Base-by-base conservation (phyloP, 75 land plant species). In the Sequoiadendron giganteum region DNA sequence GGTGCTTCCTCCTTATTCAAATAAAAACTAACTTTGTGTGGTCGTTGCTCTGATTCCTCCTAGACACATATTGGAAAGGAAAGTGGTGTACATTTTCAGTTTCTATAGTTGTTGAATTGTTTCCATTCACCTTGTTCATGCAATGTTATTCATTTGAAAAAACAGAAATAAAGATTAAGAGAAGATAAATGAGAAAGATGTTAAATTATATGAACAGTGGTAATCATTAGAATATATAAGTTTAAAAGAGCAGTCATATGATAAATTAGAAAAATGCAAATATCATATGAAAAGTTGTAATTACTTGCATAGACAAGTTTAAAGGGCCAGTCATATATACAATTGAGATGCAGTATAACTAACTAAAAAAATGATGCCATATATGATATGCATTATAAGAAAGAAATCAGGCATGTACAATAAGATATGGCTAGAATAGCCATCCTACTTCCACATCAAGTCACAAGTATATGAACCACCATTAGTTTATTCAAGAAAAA, bases 11-110 rank as follows among this genome's bases (percentile, higher is more conserved):
- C 70, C 47, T 90, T 90, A 32, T 87, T 75, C 68, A 91, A 87
- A 52, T 87, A 61, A 80, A 87, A 91, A 32, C 92, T 91, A 28
- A 91, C 77, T 90, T 91, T 91, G 47, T 91, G 92, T 49, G 92
- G 92, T 18, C 92, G 88, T 77, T 87, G 91, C 30, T 91, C 92
- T 32, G 91, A 87, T 6, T 84, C 89, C 25, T 90, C 92, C 92
- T 91, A 61, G 30, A 85, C 14, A 85, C 68, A 85, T 52, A 52
- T 25, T 75, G 14, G 34, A 75, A 11, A 2, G 16, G 34, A 34
- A 34, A 34, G 3, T 75, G 77, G 38, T 34, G 13, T 16, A 75
- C 77, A 75, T 32, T 32, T 75, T 75, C 10, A 72, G 7, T 75
- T 75, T 75, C 38, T 34, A 32, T 34, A 34, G 77, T 75, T 32